Evolutionary conservation across 257 asterid species (phyloP), one percentile per base, ranked within the genome.

Genomic region (Fraxinus excelsior): DNA sequence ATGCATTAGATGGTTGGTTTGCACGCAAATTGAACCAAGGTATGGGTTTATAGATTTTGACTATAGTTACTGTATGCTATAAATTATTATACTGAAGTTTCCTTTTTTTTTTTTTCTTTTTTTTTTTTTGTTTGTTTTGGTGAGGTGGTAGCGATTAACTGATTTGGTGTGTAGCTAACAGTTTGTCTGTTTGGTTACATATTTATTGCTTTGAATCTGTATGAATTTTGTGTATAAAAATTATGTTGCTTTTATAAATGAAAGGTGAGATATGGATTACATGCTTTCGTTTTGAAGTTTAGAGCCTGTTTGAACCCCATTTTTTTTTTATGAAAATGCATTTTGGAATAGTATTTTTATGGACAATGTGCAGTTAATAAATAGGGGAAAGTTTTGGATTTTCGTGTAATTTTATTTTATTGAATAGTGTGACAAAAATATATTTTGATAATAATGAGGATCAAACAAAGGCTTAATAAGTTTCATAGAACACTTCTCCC

Each of bases 11-110:
- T 82, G 99, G 99, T 78, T 91, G 93, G 91, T 93, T 89, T 85
- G 99, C 99, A 14, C 97, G 99, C 51, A 96, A 87, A 85, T 81
- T 96, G 88, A 96, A 93, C 86, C 99, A 93, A 91, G 96, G 98
- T 94, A 85, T 71, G 88, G 83, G 74, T 76, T 86, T 83, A 25
- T 75, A 4, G 40, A 70, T 68, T 75, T 58, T 64, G n/a, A 12
- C 16, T 7, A 62, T 60, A 38, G n/a, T 29, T 21, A 1, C 37
- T 49, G 9, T 34, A 3, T 28, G 62, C 38, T 67, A 21, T 32
- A 38, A 51, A 26, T 35, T 60, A 9, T 23, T 60, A 25, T 3
- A 60, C 16, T 60, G 32, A 9, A 23, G 32, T 23, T 60, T 60
- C 40, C 26, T 62, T 51, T 49, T 21, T 19, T 31, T 40, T 21